Evolutionary conservation across 208 protist species (phyloP), one percentile per base, ranked within the genome.

Genomic region (Wallacemonas sp.): DNA sequence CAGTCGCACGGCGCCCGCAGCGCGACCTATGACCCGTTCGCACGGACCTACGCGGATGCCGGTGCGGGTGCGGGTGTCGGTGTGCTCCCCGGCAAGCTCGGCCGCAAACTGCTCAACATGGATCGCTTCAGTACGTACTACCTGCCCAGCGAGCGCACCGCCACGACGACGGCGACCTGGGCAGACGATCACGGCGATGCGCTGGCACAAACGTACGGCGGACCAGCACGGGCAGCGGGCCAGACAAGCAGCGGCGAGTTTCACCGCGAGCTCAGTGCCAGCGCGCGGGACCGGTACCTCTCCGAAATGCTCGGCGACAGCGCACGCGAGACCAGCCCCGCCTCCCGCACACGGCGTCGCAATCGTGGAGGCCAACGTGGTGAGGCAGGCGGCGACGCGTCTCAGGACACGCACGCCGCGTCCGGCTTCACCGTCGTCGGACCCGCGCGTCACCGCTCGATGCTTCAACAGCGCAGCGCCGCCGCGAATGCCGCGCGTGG

Each of bases 51-150:
- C 23, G 3, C 2, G 8, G 32, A 19, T 21, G 43, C 12, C 32
- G 29, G 27, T 16, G 17, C 12, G 1, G 41, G 58, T 5, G 58
- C 11, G 19, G 41, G 58, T 12, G 26, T 52, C 27, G 60, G 29
- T 14, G 17, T 65, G 9, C 27, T 65, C 12, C 60, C 27, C 9
- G 38, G 60, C 24, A 32, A 70, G 12, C 29, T 58, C n/a, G 79
- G 67, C 5, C 66, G 69, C 3, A 36, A 54, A 21, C 61, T 85
- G 12, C 29, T 73, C 1, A 82, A 85, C 44, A 88, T 88, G 81
- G 81, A 88, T 43, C 61, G 65, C 33, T 85, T 82, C 64, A 76
- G 70, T 68, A 85, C 72, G 29, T 85, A 74, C 56, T 88, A 75
- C 46, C 46, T 88, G 4, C 65, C 81, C 1, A 38, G 38, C 12